These are phyloP conservation scores for Leccinum olivaceopallidum DNA, from an alignment of 768 basidiomycete genomes.

Conservation along the genomic window DNA sequence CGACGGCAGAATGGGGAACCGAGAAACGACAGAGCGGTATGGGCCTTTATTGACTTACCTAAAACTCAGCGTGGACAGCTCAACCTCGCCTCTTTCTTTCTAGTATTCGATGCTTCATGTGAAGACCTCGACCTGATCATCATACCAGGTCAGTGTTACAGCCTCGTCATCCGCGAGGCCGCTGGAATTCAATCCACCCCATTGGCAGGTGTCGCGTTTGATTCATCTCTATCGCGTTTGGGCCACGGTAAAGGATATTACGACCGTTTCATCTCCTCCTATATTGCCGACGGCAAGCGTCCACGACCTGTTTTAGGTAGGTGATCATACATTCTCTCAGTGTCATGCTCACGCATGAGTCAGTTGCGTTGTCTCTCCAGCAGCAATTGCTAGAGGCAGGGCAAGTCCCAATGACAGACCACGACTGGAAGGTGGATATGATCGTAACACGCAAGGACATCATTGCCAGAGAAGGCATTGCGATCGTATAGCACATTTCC, in stretches of 20 bases:
- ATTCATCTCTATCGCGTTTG: slow-evolving; percentile 63
- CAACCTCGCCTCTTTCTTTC: slow-evolving; percentile 13
- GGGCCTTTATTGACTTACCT: slow-evolving; percentile 22
- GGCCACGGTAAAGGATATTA: slow-evolving; percentile 88
- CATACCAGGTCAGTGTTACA: slow-evolving; percentile 54
- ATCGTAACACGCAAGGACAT: slow-evolving; percentile 51
- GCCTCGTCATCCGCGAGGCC: slow-evolving; percentile 12
- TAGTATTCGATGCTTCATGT: slow-evolving; percentile 34
- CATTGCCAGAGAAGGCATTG: slow-evolving; percentile 27
- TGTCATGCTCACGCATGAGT: slow-evolving; percentile 14
- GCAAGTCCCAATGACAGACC: slow-evolving; percentile 51
- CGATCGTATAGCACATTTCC: slow-evolving; percentile 20
- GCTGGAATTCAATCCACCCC: slow-evolving; percentile 10
- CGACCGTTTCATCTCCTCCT: slow-evolving; percentile 67
- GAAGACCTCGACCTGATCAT: slow-evolving; percentile 62
- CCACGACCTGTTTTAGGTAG: slow-evolving; percentile 60
- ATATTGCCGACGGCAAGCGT: slow-evolving; percentile 41
- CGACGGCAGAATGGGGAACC: slow-evolving; percentile 45
- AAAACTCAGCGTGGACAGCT: slow-evolving; percentile 2
- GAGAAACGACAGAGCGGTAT: slow-evolving; percentile 52
- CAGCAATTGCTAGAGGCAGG: slow-evolving; percentile 60
- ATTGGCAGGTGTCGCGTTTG: slow-evolving; percentile 69
- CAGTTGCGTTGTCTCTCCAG: slow-evolving; percentile 65
- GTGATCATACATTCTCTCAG: slow-evolving; percentile 19
- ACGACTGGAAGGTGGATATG: slow-evolving; percentile 66